Base-by-base conservation (phyloP, 148 eudicot species). In the Fagopyrum esculentum region DNA sequence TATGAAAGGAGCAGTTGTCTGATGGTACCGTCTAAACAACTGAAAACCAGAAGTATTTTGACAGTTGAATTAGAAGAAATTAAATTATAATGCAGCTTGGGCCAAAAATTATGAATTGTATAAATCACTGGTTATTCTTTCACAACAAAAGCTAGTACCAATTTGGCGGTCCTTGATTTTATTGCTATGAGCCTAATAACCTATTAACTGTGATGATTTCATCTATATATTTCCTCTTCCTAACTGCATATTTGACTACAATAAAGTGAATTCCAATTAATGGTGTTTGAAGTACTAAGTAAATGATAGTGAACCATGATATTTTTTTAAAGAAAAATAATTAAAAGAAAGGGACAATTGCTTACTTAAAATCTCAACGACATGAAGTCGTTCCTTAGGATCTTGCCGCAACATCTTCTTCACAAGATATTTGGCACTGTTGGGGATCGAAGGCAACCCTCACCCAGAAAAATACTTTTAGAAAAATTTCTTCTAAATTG, bases 391-490 rank as follows among this genome's bases (percentile, higher is more conserved):
- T 69, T 89, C 89, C 86, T 86, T 90, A 47, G 96, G 93, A 83
- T 94, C 98, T 74, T 83, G 82, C 68, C 79, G 79, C 72, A 94
- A 84, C 98, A 94, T 94, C 88, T 87, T 90, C 83, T 87, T 94
- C 74, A 94, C 95, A 46, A 94, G 96, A 77, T 94, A 96, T 84
- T 87, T 94, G 74, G 97, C 98, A 79, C 96, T 91, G 81, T 80
- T 89, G 63, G 98, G 87, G 78, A 94, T 86, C 51, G 97, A 85
- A 77, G 98, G 98, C 98, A 30, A 22, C 30, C 10, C 64, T 22
- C 6, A 7, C 10, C 68, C 26, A 61, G 6, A 26, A 2, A 61
- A 26, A 26, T 43, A 22, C 6, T 57, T 57, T 6, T 1, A 9
- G 12, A 57, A 17, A 57, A 17, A 10, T 19, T 57, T 57, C 29